These are phyloP conservation scores for Thermothelomyces thermophilus DNA, from an alignment of 2,329 filamentous ascomycete species.

Conservation along the genomic window DNA sequence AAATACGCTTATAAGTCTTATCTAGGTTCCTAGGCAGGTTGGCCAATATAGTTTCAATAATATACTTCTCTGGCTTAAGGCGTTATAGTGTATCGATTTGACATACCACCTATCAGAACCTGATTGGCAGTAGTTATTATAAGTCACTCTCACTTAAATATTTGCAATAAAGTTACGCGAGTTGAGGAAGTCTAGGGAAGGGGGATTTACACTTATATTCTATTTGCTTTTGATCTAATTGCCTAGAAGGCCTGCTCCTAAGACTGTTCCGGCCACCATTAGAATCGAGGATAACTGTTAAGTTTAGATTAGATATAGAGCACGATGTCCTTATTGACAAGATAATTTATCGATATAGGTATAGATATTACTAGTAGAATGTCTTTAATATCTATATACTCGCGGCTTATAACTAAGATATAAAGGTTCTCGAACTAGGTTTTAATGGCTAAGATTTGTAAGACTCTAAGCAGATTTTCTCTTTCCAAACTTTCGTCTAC, in stretches of 20 bases:
- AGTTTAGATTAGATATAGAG: slow-evolving; percentile 4
- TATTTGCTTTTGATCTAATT: slow-evolving; percentile 2
- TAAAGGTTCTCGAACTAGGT: slow-evolving; percentile 24
- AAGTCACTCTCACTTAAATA: too few species aligned
- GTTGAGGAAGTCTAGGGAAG: too few species aligned
- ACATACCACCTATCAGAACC: slow-evolving; percentile 21
- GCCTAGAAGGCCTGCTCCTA: background rate
- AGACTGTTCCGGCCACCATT: slow-evolving; percentile 1
- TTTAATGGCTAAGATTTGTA: slow-evolving; percentile 23
- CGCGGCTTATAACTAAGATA: slow-evolving; percentile 29
- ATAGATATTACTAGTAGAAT: slow-evolving; percentile 9
- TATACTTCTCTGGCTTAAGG: background rate
- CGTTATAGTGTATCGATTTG: slow-evolving; percentile 17
- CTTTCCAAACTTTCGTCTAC: slow-evolving; percentile 28
- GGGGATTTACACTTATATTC: too few species aligned
- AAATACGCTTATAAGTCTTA: slow-evolving; percentile 16
- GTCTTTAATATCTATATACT: slow-evolving; percentile 27
- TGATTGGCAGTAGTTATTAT: too few species aligned
- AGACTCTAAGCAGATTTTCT: slow-evolving; percentile 18
- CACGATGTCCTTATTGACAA: slow-evolving; percentile 25
- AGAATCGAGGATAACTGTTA: background rate
- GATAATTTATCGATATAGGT: slow-evolving; percentile 18
- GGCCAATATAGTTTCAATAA: slow-evolving; percentile 1
- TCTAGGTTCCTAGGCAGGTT: slow-evolving; percentile 14
- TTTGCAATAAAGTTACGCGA: too few species aligned